A percentile compares a stretch with the other conserved stretches of the same genome.
phyloP scores from a whole-genome alignment of 495 filamentous ascomycete species.

The Annulohypoxylon moriforme region DNA sequence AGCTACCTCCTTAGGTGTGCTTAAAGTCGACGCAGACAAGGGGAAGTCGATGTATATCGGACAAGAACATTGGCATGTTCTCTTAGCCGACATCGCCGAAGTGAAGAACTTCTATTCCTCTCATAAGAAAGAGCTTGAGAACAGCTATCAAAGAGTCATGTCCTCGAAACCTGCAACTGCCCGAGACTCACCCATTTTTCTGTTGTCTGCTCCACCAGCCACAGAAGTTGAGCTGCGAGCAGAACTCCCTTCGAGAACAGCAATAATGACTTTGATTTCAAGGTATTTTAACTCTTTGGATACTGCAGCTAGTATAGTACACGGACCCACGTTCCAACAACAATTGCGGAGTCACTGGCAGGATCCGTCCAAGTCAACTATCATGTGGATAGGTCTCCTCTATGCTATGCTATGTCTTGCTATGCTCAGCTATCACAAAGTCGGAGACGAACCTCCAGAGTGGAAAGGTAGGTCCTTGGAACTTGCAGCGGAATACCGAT shows the following conservation, averaged over 20 bases:
- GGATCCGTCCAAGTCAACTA: conserved; percentile 78
- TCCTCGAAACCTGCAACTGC: conserved; percentile 68
- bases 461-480: conserved; percentile 78
- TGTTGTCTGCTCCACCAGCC: conserved; percentile 78
- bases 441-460: conserved; percentile 92
- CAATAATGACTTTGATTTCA: conserved; percentile 82
- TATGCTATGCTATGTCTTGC: conserved; percentile 90
- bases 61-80: conserved; percentile 88
- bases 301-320: conserved; percentile 75
- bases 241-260: conserved; percentile 81
- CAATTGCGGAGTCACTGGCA: conserved; percentile 91
- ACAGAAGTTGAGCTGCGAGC: conserved; percentile 80
- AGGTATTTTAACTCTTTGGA: conserved; percentile 72
- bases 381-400: conserved; percentile 90
- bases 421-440: conserved; percentile 88
- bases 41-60: conserved; percentile 86
- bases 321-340: conserved; percentile 85
- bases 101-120: conserved; percentile 86
- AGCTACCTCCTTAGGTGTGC: conserved; percentile 83
- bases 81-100: conserved; percentile 90
- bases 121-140: conserved; percentile 68
- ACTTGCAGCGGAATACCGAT: conserved; percentile 81
- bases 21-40: conserved; percentile 86
- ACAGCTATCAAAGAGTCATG: conserved; percentile 71
- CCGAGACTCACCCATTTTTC: conserved; percentile 72